phyloP scores from a whole-genome alignment of 2,329 filamentous ascomycete genomes.

The Apiospora sp. region DNA sequence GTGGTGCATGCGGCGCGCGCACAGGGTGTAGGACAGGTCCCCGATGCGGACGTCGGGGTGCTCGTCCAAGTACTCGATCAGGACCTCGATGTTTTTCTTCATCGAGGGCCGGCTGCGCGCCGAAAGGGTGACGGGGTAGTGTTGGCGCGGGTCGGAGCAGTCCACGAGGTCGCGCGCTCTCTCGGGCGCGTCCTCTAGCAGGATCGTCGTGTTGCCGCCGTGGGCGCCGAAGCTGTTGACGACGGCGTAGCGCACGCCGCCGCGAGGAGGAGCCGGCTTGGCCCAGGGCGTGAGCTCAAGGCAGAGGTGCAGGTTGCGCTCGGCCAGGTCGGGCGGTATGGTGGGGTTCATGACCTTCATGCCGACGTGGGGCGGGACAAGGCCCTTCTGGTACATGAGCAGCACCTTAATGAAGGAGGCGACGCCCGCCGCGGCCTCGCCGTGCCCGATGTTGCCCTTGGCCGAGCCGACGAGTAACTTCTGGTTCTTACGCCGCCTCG shows the following conservation, averaged over 20 bases:
- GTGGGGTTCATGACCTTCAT: constrained; percentile 56
- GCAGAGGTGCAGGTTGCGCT: constrained; percentile 50
- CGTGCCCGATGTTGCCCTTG: constrained; percentile 58
- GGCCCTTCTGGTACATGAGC: constrained; percentile 49
- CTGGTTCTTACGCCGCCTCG: too few relatives aligned
- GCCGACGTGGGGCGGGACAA: constrained; percentile 57
- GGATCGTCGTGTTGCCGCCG: constrained; percentile 62
- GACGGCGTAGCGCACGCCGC: constrained; percentile 26
- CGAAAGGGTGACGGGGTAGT: constrained; percentile 41
- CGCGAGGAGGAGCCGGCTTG: too few relatives aligned
- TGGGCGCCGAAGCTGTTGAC: constrained; percentile 64
- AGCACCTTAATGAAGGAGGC: constrained; percentile 52
- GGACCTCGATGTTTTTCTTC: too few relatives aligned
- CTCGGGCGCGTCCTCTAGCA: constrained; percentile 54
- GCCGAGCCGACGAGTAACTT: constrained; percentile 56
- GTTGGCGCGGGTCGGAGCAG: too few relatives aligned
- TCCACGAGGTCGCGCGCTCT: background rate
- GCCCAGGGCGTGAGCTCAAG: constrained; percentile 46
- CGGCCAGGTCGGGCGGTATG: constrained; percentile 51
- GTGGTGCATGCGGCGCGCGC: too few relatives aligned
- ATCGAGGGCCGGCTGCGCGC: constrained; percentile 58
- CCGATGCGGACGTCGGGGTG: too few relatives aligned
- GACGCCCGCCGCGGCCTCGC: constrained; percentile 52
- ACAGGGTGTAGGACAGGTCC: too few relatives aligned
- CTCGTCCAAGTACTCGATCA: too few relatives aligned